phyloP scores from a whole-genome alignment of 139 green algal genomes.

The Chlorella sp. region DNA sequence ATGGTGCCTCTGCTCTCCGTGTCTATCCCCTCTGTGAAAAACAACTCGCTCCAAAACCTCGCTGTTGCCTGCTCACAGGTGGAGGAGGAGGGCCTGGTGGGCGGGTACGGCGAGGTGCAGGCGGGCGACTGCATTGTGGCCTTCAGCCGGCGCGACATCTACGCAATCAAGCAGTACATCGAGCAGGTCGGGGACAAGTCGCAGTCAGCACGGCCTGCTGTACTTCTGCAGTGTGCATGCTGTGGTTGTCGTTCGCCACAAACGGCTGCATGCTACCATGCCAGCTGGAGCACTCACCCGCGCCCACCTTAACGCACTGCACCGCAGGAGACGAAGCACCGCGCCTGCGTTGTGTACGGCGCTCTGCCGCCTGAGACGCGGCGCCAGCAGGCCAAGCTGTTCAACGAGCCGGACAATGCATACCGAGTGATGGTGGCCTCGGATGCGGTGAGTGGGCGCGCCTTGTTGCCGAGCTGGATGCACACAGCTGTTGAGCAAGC shows the following conservation, averaged over 20 bases:
- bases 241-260: too few relatives aligned
- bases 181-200: constrained; percentile 44
- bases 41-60: too few relatives aligned
- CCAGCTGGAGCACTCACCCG: background rate
- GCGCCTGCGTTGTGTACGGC: constrained; percentile 86
- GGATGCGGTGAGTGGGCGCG: constrained; percentile 85
- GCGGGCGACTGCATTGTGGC: constrained; percentile 94
- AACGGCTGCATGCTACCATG: too few relatives aligned
- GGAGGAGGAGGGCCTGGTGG: constrained; percentile 5
- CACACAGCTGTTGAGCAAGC: too few relatives aligned
- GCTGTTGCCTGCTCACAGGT: too few relatives aligned
- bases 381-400: constrained; percentile 77
- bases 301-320: constrained; percentile 39
- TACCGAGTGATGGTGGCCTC: constrained; percentile 90
- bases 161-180: constrained; percentile 70
- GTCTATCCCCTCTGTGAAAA: too few relatives aligned
- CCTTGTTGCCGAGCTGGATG: too few relatives aligned
- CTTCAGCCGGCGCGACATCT: constrained; percentile 89
- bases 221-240: background rate
- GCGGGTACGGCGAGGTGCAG: constrained; percentile 55
- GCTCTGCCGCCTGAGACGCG: constrained; percentile 88
- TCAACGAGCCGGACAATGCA: constrained; percentile 80
- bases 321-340: constrained; percentile 53
- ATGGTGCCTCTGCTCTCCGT: too few relatives aligned
- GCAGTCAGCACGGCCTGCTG: background rate